These are phyloP conservation scores for Spiraea crenata DNA, from an alignment of 331 rosid genomes.

Conservation along the genomic window DNA sequence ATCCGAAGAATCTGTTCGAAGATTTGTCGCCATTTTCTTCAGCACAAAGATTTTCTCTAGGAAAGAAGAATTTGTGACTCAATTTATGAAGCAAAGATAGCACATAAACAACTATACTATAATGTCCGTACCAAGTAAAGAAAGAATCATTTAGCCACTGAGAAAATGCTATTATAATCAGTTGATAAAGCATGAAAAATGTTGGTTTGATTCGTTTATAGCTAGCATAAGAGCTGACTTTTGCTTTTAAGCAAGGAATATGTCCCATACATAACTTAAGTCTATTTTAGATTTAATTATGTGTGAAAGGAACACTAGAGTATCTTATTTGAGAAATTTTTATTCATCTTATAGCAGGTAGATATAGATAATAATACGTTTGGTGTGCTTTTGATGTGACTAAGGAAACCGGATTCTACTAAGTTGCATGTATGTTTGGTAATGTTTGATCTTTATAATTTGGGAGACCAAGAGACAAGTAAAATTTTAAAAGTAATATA, in stretches of 20 bases:
- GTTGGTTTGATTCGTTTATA: constrained; percentile 13
- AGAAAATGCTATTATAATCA: background rate
- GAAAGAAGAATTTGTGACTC: background rate
- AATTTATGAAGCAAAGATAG: constrained; percentile 2
- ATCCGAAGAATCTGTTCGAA: constrained; percentile 55
- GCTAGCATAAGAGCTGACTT: background rate
- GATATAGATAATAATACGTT: background rate
- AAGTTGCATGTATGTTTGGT: too few species aligned
- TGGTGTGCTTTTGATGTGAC: background rate
- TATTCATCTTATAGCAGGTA: background rate
- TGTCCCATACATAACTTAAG: background rate
- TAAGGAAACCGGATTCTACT: background rate
- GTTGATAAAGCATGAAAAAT: constrained; percentile 16
- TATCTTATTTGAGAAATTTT: background rate
- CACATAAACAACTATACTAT: background rate
- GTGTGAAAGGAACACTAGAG: constrained; percentile 6
- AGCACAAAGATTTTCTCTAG: background rate
- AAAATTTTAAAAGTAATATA: too few species aligned
- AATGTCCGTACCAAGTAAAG: background rate
- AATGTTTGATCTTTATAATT: too few species aligned
- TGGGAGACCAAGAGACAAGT: too few species aligned
- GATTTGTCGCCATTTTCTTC: constrained; percentile 37
- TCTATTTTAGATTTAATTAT: too few species aligned
- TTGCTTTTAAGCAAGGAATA: background rate
- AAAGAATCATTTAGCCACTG: background rate